Evolutionary conservation across 2,329 filamentous ascomycete species (phyloP), one percentile per base, ranked within the genome.

Genomic region (Colletotrichum phormii): DNA sequence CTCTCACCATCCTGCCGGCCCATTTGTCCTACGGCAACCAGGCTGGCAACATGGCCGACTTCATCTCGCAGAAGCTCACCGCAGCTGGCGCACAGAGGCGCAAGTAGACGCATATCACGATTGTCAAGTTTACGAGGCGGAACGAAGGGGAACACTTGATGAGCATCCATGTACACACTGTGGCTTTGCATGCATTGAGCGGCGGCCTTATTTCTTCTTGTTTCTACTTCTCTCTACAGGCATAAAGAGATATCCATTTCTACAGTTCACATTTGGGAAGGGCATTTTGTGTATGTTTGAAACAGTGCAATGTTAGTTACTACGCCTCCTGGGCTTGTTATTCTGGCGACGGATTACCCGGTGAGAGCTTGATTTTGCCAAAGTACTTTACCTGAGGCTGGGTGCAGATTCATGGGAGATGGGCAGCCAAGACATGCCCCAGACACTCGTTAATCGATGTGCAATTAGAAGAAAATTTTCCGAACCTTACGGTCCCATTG

Each of bases 1-100:
- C 76, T 1, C 77, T 85, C 12, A 77, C 75, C 33, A 79, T 84
- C 12, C 79, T 79, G 49, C 77, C 81, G 0, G 77, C 81, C 5
- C 83, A 84, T 64, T 77, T 83, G 67, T 78, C 82, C 69, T 85
- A 85, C 73, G 75, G 79, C 33, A 77, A 75, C 35, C 79, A 81
- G 67, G 79, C 80, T 15, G 77, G 77, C 4, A 80, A 80, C 58
- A 78, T 77, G 9, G 77, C 79, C 4, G 71, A 79, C 61, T 82
- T 81, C 72, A 78, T 82, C 42, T 72, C 59, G 7, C 22, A 67
- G 51, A 67, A 69, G 55, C 74, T 75, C 22, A 64, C 67, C 1
- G 69, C 69, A 6, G 74, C 74, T 1, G 74, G 74, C 11, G 74
- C 65, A 4, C 26, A 46, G 33, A 75, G 62, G 66, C 72, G 71